These are phyloP conservation scores for Trichophyton simii DNA, from an alignment of 2,329 filamentous ascomycete species.

Conservation along the genomic window DNA sequence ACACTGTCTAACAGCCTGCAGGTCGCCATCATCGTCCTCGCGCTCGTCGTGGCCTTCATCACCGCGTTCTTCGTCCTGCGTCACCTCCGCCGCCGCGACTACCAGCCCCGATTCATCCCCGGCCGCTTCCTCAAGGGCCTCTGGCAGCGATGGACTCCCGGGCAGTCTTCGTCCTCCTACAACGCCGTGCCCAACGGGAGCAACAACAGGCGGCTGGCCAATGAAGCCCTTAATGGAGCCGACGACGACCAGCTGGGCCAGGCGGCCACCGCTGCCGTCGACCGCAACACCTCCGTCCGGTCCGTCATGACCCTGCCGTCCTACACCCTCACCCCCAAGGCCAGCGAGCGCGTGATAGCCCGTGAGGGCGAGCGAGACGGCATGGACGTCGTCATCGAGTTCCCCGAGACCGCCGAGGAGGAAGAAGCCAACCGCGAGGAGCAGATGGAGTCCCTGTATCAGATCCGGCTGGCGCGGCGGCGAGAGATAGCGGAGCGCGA, in stretches of 20 bases:
- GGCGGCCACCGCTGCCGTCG: conserved; percentile 36
- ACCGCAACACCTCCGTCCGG: conserved; percentile 73
- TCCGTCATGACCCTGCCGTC: conserved; percentile 90
- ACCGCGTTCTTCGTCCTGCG: conserved; percentile 28
- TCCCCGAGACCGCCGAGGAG: conserved; percentile 66
- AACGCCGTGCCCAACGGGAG: conserved; percentile 25
- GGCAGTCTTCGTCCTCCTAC: conserved; percentile 22
- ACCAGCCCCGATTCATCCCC: conserved; percentile 40
- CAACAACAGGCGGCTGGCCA: conserved; percentile 2
- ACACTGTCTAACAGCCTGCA: background rate
- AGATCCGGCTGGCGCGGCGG: conserved; percentile 68
- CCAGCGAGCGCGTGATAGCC: conserved; percentile 70
- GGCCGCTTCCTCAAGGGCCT: conserved; percentile 38
- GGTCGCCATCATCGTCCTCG: background rate
- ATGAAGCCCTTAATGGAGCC: conserved; percentile 3
- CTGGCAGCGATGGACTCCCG: conserved; percentile 41
- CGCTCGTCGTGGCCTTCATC: conserved; percentile 21
- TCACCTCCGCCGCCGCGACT: conserved; percentile 32
- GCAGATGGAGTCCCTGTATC: conserved; percentile 87
- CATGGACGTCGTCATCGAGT: conserved; percentile 80
- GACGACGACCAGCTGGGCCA: background rate
- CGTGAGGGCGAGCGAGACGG: conserved; percentile 84
- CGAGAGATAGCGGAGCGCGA: conserved; percentile 66
- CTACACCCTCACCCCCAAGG: conserved; percentile 60
- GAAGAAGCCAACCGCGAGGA: conserved; percentile 68